A percentile compares a stretch with the other conserved stretches of the same genome.
Conservation (phyloP, 176 grass and related monocot species). For the Eragrostis curvula region DNA sequence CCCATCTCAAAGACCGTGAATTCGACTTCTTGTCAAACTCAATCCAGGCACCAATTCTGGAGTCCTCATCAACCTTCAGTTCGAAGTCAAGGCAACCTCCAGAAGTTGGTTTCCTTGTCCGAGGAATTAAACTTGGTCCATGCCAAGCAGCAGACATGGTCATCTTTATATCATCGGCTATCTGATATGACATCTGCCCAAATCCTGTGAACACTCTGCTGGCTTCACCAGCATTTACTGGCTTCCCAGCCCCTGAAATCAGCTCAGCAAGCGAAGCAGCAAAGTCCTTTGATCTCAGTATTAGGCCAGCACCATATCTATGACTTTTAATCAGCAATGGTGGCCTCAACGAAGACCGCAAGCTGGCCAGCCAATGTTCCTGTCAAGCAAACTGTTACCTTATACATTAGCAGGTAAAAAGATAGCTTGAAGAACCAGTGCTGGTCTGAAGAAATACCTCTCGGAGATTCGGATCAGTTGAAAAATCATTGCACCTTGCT, state of each 20-base stretch:
- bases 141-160: conserved; percentile 65
- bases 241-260: conserved; percentile 42
- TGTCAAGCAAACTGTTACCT: conserved; percentile 68
- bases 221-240: conserved; percentile 37
- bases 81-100: conserved; percentile 64
- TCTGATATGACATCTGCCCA: conserved; percentile 57
- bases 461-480: conserved; percentile 17
- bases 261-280: conserved; percentile 60
- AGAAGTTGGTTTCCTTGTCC: conserved; percentile 44
- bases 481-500: conserved; percentile 83
- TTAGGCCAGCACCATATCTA: conserved; percentile 61
- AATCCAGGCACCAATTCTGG: conserved; percentile 76
- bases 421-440: neutral
- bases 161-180: conserved; percentile 65
- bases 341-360: conserved; percentile 56
- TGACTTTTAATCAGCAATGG: conserved; percentile 67
- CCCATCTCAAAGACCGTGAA: conserved; percentile 54
- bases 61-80: conserved; percentile 79
- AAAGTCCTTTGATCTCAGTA: conserved; percentile 61
- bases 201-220: conserved; percentile 65
- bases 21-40: conserved; percentile 62
- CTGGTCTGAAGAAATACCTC: conserved; percentile 62
- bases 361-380: conserved; percentile 56
- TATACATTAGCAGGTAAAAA: conserved; percentile 56
- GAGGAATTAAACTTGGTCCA: conserved; percentile 41